phyloP scores from a whole-genome alignment of 1,284 basidiomycete species.

The Athelia sp. region DNA sequence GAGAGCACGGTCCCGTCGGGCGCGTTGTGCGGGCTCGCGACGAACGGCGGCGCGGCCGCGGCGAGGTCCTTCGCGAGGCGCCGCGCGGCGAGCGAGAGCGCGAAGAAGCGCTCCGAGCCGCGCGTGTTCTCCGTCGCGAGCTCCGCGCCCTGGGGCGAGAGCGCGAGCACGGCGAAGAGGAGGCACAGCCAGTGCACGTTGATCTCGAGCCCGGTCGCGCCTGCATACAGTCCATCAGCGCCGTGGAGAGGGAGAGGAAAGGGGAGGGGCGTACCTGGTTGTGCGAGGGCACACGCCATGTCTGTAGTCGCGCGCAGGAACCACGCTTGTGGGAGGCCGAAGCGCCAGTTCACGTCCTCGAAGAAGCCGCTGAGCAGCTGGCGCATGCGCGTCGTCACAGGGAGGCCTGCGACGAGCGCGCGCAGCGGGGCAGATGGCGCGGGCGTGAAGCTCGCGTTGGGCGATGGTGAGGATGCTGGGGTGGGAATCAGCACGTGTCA shows the following conservation, averaged over 20 bases:
- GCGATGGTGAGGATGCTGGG: conserved; percentile 2
- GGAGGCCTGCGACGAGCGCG: conserved; percentile 32
- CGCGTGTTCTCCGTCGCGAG: conserved; percentile 20
- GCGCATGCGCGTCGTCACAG: conserved; percentile 27
- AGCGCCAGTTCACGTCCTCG: conserved; percentile 42
- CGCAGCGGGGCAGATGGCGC: conserved; percentile 30
- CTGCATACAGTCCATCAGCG: conserved; percentile 32
- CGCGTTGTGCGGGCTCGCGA: conserved; percentile 33
- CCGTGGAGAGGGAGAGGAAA: no score
- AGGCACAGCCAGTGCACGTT: conserved; percentile 48
- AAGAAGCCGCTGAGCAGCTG: conserved; percentile 37
- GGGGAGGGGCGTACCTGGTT: no score
- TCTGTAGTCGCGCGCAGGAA: conserved; percentile 41
- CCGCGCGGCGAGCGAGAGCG: conserved; percentile 37
- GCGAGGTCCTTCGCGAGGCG: conserved; percentile 42
- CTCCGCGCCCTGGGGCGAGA: conserved; percentile 24
- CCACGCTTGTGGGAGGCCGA: conserved; percentile 45
- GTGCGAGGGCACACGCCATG: no score
- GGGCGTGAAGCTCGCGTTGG: conserved; percentile 1
- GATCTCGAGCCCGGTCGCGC: conserved; percentile 26
- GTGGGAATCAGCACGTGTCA: background rate
- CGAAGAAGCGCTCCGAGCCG: conserved; percentile 33
- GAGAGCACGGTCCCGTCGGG: conserved; percentile 41
- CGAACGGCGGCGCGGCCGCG: conserved; percentile 31
- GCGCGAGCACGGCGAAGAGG: conserved; percentile 42